Evolutionary conservation across 2,329 filamentous ascomycete species (phyloP), one percentile per base, ranked within the genome.

Genomic region (Myrmaecium sp.): DNA sequence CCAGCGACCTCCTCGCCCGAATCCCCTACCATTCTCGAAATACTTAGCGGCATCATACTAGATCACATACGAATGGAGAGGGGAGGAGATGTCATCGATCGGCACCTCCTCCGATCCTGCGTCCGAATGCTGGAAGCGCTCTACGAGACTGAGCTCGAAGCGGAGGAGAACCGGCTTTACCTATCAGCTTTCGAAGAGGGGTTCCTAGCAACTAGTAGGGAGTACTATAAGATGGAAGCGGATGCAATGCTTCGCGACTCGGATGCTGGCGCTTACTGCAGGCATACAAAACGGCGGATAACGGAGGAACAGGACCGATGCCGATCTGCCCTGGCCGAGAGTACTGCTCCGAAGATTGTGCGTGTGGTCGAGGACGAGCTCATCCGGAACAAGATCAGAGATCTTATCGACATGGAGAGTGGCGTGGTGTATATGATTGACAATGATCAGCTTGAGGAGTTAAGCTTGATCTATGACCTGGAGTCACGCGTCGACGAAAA

Each of bases 1-100:
- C 58, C 55, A 10, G 47, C 54, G 21, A 35, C 47, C 9, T 51
- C 52, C 2, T 48, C 58, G 37, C 49, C 57, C 23, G 47, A 55
- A 40, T 27, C 31, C 51, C 60, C 54, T 5, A 52, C 51, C n/a
- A 67, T 92, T 6, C 73, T 78, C 23, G 66, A 76, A 29, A 69
- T 93, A 5, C 58, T 95, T 14, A 80, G 79, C 40, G 69, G 71
- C 5, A 80, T 93, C 9, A 66, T 95, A 16, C 64, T 95, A 3
- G 84, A 93, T 35, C 80, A 94, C 53, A 78, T 98, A 36, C 71
- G 78, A 33, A 83, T 94, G 73, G 89, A 95, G 50, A 66, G 89
- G 15, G 74, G 83, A 31, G 89, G 86, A 15, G 83, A 94, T 40
- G 68, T 81, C 9, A 84, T 95, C 33, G 80, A 95, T 49, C 74